Evolutionary conservation across 2,329 filamentous ascomycete species (phyloP), one percentile per base, ranked within the genome.

Genomic region (Fusarium napiforme): DNA sequence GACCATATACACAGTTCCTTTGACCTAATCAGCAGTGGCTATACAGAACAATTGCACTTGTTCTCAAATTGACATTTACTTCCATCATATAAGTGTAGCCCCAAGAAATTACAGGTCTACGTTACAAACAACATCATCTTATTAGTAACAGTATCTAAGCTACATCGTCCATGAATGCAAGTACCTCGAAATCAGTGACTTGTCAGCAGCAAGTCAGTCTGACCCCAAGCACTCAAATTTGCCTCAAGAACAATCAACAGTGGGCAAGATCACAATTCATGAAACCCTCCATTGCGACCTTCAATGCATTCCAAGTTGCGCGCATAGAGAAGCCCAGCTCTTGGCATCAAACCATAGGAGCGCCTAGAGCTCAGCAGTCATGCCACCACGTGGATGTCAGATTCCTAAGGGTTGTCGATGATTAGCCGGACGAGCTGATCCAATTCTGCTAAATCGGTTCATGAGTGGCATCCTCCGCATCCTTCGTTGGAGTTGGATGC

Each of bases 201-300:
- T 11, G 3, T 2, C 12, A 36, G 2, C 9, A 6, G 1, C n/a
- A 10, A 15, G 4, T n/a, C 0, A 15, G 3, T 26, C 3, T n/a
- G 7, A 32, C 34, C 16, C 21, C 0, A 5, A 3, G 18, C 12
- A n/a, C 11, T 11, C 2, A 12, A 10, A 4, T 15, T 21, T 5
- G 12, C 18, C 19, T 3, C 19, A 15, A 3, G 5, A 11, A 26
- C 3, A 6, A 11, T 11, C 23, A 18, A 8, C 0, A 26, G 7
- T 11, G 9, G n/a, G n/a, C 2, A 26, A 26, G 18, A 26, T 16
- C 4, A 15, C 4, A 2, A 14, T 26, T 2, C 3, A 21, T 8
- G 9, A 28, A 16, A 14, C 30, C 40, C 6, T n/a, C 11, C 15
- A 18, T 9, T 30, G 40, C 9, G 8, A 36, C 19, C 8, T 7